Conservation (phyloP, 148 eudicot species). For the Camellia lanceoleosa region DNA sequence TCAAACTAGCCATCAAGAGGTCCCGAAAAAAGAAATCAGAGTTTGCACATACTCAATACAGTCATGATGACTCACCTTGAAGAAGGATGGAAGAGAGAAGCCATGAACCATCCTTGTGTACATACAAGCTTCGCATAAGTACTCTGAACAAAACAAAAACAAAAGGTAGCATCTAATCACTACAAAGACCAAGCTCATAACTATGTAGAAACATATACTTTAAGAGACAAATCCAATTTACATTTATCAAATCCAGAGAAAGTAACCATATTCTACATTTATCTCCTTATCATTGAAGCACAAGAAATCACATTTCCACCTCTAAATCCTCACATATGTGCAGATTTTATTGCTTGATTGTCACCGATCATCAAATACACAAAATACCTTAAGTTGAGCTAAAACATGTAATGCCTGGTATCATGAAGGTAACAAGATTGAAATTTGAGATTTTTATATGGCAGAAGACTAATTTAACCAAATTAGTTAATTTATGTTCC, state of each 20-base stretch:
- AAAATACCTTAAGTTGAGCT: not conserved
- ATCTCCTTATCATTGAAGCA: not conserved
- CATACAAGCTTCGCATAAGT: slow-evolving; percentile 85
- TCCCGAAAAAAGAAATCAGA: not conserved
- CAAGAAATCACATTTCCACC: not conserved
- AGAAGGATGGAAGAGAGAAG: slow-evolving; percentile 70
- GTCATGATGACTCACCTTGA: slow-evolving; percentile 47
- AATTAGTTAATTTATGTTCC: not conserved
- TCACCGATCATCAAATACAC: not conserved
- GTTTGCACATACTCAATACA: not conserved
- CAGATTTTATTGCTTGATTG: not conserved
- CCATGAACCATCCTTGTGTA: slow-evolving; percentile 84
- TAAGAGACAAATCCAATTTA: not conserved
- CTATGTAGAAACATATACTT: not conserved
- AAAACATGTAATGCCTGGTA: not conserved
- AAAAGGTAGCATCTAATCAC: slow-evolving; percentile 6
- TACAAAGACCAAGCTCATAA: not conserved
- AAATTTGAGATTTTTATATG: not conserved
- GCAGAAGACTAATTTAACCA: not conserved
- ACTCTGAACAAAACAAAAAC: slow-evolving; percentile 37
- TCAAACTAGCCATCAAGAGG: slow-evolving; percentile 6
- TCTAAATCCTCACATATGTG: not conserved
- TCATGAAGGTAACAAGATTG: slow-evolving; percentile 2
- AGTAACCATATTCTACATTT: not conserved
- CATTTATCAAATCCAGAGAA: not conserved